phyloP scores from a whole-genome alignment of 805 yeast species.

The Myxozyma udenii region DNA sequence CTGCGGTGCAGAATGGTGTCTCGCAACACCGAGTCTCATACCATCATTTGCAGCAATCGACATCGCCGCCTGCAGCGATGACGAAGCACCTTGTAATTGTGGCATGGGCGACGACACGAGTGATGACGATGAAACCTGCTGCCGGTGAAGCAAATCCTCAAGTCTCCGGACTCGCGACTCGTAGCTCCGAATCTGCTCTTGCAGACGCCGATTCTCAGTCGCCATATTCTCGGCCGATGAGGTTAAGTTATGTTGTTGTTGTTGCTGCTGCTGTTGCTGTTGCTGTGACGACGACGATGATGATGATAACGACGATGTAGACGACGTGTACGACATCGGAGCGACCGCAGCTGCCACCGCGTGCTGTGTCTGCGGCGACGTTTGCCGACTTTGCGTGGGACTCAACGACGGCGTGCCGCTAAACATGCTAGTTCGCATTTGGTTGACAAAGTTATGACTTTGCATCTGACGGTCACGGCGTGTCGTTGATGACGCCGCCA shows the following conservation, averaged over 20 bases:
- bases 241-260: neutral
- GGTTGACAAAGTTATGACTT: neutral
- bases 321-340: conserved; percentile 1
- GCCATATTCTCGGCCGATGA: neutral
- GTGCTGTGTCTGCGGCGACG: conserved; percentile 2
- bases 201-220: conserved; percentile 19
- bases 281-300: neutral
- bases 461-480: neutral
- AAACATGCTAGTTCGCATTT: conserved; percentile 17
- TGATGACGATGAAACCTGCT: conserved; percentile 37
- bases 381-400: neutral
- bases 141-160: conserved; percentile 74
- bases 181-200: conserved; percentile 56
- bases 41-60: neutral
- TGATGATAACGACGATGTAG: conserved; percentile 1
- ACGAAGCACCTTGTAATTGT: neutral
- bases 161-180: conserved; percentile 70
- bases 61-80: neutral
- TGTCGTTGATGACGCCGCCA: neutral
- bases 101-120: neutral
- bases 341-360: conserved; percentile 4
- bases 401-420: conserved; percentile 18
- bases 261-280: neutral
- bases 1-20: neutral
- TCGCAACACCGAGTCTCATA: neutral